Evolutionary conservation across 495 filamentous ascomycete species (phyloP).

Genomic region (Aspergillus cavernicola): DNA sequence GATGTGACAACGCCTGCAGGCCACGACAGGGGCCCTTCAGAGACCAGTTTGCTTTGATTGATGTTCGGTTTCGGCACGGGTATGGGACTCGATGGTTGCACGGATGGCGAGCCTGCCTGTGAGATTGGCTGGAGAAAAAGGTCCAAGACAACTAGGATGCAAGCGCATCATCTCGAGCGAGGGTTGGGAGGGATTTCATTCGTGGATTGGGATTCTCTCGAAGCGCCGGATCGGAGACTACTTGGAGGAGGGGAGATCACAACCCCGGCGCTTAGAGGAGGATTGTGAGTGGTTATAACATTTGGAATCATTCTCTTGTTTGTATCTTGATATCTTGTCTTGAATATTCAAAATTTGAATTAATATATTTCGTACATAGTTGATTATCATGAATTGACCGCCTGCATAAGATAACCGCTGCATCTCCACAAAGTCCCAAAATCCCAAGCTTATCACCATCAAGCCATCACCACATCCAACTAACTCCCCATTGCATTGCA

Average conservation of each 20-base stretch:
- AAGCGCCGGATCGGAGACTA: constrained; percentile 23
- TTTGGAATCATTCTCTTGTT: neutral
- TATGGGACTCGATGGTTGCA: constrained; percentile 6
- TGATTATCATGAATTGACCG: neutral
- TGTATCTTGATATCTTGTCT: neutral
- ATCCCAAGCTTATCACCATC: constrained; percentile 3
- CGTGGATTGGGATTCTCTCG: constrained; percentile 3
- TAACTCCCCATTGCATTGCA: too few relatives aligned
- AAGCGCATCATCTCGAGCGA: constrained; percentile 17
- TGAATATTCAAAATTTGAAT: neutral
- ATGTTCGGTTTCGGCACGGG: neutral
- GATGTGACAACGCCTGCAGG: constrained; percentile 39
- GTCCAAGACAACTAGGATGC: constrained; percentile 16
- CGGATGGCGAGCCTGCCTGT: constrained; percentile 9
- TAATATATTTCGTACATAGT: neutral
- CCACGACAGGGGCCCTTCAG: constrained; percentile 5
- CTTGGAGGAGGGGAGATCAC: constrained; percentile 4
- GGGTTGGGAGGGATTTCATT: constrained; percentile 8
- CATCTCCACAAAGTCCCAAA: neutral
- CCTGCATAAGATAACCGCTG: neutral
- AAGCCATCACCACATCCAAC: neutral
- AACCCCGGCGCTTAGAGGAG: constrained; percentile 14
- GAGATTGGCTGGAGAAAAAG: neutral
- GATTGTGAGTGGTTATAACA: neutral
- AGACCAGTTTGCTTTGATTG: constrained; percentile 2